Base-by-base conservation (phyloP, 2,329 filamentous ascomycete species). In the Trichoderma arundinaceum region DNA sequence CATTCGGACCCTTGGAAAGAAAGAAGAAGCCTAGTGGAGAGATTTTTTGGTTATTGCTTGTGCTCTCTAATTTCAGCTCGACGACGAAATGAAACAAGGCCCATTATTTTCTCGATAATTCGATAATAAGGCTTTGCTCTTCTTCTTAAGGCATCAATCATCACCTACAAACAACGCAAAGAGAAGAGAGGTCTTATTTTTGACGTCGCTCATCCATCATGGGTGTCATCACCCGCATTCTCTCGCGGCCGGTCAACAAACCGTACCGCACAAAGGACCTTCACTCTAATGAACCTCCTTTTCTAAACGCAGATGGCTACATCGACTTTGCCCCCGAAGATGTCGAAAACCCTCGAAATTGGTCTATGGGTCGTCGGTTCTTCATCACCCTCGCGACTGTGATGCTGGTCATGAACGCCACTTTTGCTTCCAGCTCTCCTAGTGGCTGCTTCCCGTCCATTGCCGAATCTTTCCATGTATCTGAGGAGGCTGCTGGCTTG, bases 341-440 rank as follows among this genome's bases (percentile, higher is more conserved):
- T 69, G 76, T 84, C 65, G 81, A 84, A 69, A 81, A 83, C 74
- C 78, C 83, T 54, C 69, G 81, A 69, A 80, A 84, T 75, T 85
- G 83, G 82, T 77, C 77, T 8, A 71, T 64, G 0, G 41, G 69
- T 2, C 74, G 81, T n/a, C 75, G 80, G 33, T 75, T 76, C 69
- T 76, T 72, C 65, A 76, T 84, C 57, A 83, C 82, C 5, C 61
- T 79, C 8, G 71, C 76, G 33, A 71, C 79, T 28, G 77, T 83
- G 7, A 62, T 80, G n/a, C 78, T 84, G 15, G 83, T 85, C 43
- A 77, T 85, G 68, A 86, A 86, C 69, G 83, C 83, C 2, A 86
- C 83, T 0, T 85, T 86, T 68, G 83, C 84, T 3, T 76, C 75
- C 13, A 75, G 72, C 46, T 66, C 73, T 28, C 71, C 76, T 39